Base-by-base conservation (phyloP, 768 basidiomycete species). In the Daedaleopsis nitida region DNA sequence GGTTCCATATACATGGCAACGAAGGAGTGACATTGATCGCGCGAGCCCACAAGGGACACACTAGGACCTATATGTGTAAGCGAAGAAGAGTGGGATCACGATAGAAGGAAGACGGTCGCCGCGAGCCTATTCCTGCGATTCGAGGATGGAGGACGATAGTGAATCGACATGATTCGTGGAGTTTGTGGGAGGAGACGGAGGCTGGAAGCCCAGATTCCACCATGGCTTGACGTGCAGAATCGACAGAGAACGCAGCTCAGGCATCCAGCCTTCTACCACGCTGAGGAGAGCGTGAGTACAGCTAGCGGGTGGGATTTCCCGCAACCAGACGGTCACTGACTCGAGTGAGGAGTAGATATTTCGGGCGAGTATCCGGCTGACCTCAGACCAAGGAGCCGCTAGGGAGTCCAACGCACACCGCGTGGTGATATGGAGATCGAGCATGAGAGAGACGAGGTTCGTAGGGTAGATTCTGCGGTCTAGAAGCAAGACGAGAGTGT, bases 291-390 rank as follows among this genome's bases (percentile, higher is more conserved):
- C 43, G 42, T 34, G 10, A n/a, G 45, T 14, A n/a, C 21, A 10
- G 12, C 21, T 34, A 43, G 48, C 44, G 17, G 61, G 57, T 14
- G 61, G 61, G 4, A 37, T 43, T 34, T 54, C 27, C 27, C 42
- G 62, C 19, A 63, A n/a, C 52, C 47, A 63, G 53, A 58, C 32
- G 12, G 52, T 58, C 17, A 63, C 12, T 52, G 19, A 42, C 32
- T 47, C 8, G 12, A 62, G 57, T 13, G 35, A 13, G n/a, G 9
- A 32, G 61, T 58, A 58, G 52, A 34, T 52, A 32, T 34, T 27
- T 5, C 51, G 14, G 3, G 19, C 13, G 9, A 63, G 45, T 17
- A 63, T 58, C 8, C 12, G 19, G 4, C 27, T 21, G 13, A 55
- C 27, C 19, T 50, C 43, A 32, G 42, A 14, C 57, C 53, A 51